Evolutionary conservation across 768 basidiomycete species (phyloP).

Genomic region (Psilocybe tampanensis): DNA sequence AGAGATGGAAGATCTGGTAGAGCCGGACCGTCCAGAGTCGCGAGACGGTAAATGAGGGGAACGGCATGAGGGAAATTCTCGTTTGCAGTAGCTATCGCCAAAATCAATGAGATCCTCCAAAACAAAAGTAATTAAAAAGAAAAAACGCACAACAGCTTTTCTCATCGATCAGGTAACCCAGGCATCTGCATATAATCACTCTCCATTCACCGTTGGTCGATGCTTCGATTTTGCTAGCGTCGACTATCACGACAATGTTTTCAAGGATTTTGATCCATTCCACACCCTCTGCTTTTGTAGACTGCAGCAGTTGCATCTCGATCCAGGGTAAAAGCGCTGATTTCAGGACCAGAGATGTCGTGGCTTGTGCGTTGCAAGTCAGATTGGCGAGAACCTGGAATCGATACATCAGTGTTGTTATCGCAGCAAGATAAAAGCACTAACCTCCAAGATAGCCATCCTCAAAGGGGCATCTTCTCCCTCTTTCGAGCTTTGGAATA

Average conservation of each 20-base stretch:
- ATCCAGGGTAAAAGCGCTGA: conserved; percentile 82
- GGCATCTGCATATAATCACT: conserved; percentile 52
- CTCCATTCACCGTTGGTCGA: conserved; percentile 66
- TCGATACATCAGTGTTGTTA: not conserved
- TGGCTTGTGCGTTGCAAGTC: conserved; percentile 69
- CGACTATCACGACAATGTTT: conserved; percentile 56
- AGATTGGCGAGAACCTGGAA: conserved; percentile 75
- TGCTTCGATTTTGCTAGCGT: conserved; percentile 52
- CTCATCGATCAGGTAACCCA: conserved; percentile 41
- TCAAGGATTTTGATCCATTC: conserved; percentile 70
- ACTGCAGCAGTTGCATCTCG: conserved; percentile 61
- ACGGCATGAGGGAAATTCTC: conserved; percentile 23
- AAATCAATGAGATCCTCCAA: not conserved
- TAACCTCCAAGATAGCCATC: conserved; percentile 68
- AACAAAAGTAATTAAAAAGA: not conserved
- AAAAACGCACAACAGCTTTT: conserved; percentile 27
- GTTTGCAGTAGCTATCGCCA: not conserved
- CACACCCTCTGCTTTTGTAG: conserved; percentile 41
- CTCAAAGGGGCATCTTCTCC: conserved; percentile 53
- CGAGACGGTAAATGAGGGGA: conserved; percentile 36
- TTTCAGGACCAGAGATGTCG: conserved; percentile 70
- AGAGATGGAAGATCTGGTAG: conserved; percentile 29
- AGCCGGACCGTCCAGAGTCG: conserved; percentile 31
- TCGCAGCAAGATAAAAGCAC: not conserved
- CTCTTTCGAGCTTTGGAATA: conserved; percentile 65